Percentiles rank a stretch among this genome's conserved stretches.
Conservation (phyloP, 176 grass and related monocot genomes). For the Avena atlantica region DNA sequence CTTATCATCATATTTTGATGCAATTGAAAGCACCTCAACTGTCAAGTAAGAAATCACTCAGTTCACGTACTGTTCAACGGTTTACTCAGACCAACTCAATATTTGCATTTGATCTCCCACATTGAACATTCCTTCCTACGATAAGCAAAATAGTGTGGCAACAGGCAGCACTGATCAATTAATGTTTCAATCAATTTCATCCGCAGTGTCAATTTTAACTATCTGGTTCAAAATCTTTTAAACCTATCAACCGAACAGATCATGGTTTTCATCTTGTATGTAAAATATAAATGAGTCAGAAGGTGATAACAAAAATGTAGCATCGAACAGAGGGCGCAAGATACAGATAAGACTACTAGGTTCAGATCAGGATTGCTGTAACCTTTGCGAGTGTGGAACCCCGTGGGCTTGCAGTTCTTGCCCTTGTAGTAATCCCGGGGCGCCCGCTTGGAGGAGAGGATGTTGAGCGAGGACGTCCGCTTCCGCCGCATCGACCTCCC, state of each 20-base stretch:
- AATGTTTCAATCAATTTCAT: neutral
- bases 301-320: neutral
- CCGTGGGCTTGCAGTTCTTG: slow-evolving; percentile 98
- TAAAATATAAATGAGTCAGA: neutral
- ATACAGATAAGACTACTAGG: neutral
- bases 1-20: neutral
- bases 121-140: neutral
- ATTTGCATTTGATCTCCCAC: neutral
- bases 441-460: slow-evolving; percentile 88
- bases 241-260: neutral
- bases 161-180: neutral
- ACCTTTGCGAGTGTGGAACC: slow-evolving; percentile 99
- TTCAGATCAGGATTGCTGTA: neutral
- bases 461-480: slow-evolving; percentile 74
- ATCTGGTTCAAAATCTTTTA: neutral
- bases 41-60: neutral
- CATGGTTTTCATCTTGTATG: neutral
- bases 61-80: slow-evolving; percentile 1
- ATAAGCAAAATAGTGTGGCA: neutral
- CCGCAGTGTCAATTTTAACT: no score
- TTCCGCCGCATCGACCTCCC: slow-evolving; percentile 85
- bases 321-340: neutral
- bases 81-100: neutral
- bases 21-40: neutral
- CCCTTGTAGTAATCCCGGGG: slow-evolving; percentile 98